Base-by-base conservation (phyloP, 225 moss, liverwort and hornwort species). In the Antitrichia curtipendula region DNA sequence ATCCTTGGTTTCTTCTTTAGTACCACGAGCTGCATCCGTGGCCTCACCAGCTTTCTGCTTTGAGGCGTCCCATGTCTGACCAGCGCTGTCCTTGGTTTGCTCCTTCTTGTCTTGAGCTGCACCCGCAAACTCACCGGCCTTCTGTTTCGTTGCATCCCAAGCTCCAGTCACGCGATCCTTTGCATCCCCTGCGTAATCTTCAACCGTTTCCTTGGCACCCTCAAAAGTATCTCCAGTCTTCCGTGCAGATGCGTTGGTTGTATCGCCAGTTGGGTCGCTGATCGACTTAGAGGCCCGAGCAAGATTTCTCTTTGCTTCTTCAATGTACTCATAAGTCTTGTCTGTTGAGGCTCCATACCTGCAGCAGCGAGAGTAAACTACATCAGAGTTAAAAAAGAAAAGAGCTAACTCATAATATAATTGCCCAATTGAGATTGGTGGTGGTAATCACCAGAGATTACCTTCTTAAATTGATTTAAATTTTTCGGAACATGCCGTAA, bases 141-240 rank as follows among this genome's bases (percentile, higher is more conserved):
- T 93, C 58, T 92, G 89, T 61, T 92, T 93, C 6, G 91, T 92
- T 32, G 80, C 89, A 75, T 90, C 92, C 92, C 92, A 92, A 61
- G 88, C 79, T 78, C 88, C 89, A 78, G 75, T 52, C 18, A 70
- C 82, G 27, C 88, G 85, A 57, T 93, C 86, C 34, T 76, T 86
- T 6, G 87, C 93, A 61, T 85, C 86, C 31, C 79, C 86, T 40
- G 84, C 69, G 10, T 92, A 92, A n/a, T 71, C 83, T 31, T 86
- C 82, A 57, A 88, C 77, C 6, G 84, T 85, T 40, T 85, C 78
- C 80, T 87, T 82, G 0, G 85, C 80, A 53, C 53, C 86, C 25
- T 92, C 88, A 38, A 66, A 45, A 4, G 88, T 87, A 21, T 92
- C 90, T 32, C 32, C 88, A 41, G 89, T 84, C 54, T 64, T 90